These are phyloP conservation scores for Daldinia decipiens DNA, from an alignment of 495 filamentous ascomycete species.

Conservation along the genomic window DNA sequence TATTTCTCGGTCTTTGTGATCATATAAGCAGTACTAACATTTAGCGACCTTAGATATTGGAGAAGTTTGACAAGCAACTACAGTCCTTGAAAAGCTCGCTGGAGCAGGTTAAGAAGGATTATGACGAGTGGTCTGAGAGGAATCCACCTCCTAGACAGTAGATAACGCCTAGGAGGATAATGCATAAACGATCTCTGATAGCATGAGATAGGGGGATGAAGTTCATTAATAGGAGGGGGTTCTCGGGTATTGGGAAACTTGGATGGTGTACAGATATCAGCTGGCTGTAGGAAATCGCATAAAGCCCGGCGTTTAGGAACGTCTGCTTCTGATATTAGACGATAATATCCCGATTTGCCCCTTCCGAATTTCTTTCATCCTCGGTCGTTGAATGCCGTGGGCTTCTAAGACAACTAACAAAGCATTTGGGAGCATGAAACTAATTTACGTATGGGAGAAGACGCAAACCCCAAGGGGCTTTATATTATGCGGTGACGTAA, in stretches of 20 bases:
- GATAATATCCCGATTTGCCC: slow-evolving; percentile 15
- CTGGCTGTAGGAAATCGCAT: slow-evolving; percentile 34
- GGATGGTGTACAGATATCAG: slow-evolving; percentile 29
- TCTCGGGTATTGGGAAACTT: slow-evolving; percentile 20
- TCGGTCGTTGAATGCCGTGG: slow-evolving; percentile 1
- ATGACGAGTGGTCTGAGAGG: slow-evolving; percentile 73
- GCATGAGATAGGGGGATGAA: slow-evolving; percentile 1
- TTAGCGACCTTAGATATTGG: slow-evolving; percentile 71
- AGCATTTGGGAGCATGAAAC: slow-evolving; percentile 1
- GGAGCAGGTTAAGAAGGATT: slow-evolving; percentile 79
- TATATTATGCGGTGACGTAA: slow-evolving; percentile 20
- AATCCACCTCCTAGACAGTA: slow-evolving; percentile 48
- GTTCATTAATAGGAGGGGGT: slow-evolving; percentile 15
- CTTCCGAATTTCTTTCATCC: slow-evolving; percentile 31
- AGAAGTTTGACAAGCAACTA: slow-evolving; percentile 90
- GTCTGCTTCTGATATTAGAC: slow-evolving; percentile 22
- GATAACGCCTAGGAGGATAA: background rate
- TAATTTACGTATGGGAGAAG: background rate
- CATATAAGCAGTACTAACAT: slow-evolving; percentile 43
- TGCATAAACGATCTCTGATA: slow-evolving; percentile 21
- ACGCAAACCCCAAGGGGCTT: slow-evolving; percentile 6
- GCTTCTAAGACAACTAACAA: background rate
- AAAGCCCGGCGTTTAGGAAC: slow-evolving; percentile 37
- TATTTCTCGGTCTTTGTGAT: background rate
- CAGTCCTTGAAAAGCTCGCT: slow-evolving; percentile 85